Percentiles rank a stretch among this genome's conserved stretches.
These are phyloP conservation scores for Salix purpurea DNA, from an alignment of 345 rosid species.

Conservation along the genomic window DNA sequence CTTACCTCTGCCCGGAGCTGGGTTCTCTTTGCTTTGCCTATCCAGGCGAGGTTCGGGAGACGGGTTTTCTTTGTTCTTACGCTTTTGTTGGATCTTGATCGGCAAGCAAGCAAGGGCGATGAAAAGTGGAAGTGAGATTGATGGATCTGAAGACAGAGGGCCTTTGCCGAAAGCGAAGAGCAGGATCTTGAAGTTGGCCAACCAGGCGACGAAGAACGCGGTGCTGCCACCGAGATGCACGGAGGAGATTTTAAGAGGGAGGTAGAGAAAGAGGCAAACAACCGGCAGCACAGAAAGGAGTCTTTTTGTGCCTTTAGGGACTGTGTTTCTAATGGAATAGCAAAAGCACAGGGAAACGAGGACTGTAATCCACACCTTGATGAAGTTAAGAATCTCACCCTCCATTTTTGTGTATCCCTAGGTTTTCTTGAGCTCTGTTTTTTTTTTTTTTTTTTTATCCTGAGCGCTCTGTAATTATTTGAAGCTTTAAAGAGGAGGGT, in stretches of 20 bases:
- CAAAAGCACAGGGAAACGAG: conserved; percentile 11
- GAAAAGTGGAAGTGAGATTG: conserved; percentile 13
- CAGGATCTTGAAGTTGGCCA: conserved; percentile 27
- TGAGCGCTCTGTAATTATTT: too few species aligned
- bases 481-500: neutral
- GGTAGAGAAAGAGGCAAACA: conserved; percentile 13
- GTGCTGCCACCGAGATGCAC: conserved; percentile 15
- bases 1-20: neutral
- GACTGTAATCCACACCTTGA: conserved; percentile 12
- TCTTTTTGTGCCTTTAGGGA: conserved; percentile 5
- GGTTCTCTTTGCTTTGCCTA: neutral
- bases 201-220: conserved; percentile 26
- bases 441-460: neutral
- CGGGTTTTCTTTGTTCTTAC: neutral
- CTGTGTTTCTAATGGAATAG: neutral
- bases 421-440: neutral
- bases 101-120: conserved; percentile 6
- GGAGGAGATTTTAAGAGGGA: conserved; percentile 15
- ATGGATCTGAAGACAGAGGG: conserved; percentile 11
- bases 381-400: conserved; percentile 12
- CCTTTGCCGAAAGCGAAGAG: conserved; percentile 26
- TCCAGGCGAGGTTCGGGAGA: neutral
- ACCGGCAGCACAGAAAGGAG: conserved; percentile 14
- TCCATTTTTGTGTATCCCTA: neutral
- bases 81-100: conserved; percentile 7